Evolutionary conservation across 23 red algal genomes (phyloP).

Genomic region (Gracilaria vermiculophylla): DNA sequence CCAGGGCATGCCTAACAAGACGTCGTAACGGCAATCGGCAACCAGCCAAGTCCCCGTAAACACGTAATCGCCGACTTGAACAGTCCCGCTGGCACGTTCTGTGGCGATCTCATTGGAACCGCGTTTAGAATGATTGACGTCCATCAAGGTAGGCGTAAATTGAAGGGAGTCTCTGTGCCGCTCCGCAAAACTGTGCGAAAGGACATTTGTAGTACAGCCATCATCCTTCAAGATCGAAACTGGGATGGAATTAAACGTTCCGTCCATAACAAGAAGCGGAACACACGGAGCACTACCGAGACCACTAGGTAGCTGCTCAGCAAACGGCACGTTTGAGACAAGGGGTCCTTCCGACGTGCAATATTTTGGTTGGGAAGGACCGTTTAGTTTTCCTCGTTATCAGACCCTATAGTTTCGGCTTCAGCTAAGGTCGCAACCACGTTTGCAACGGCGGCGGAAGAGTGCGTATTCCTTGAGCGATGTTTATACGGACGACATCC

Average conservation of each 20-base stretch:
- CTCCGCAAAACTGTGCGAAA: no score
- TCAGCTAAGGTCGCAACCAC: neutral
- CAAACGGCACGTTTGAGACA: constrained; percentile 1
- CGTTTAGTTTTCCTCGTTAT: constrained; percentile 25
- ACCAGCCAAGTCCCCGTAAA: neutral
- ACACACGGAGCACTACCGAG: neutral
- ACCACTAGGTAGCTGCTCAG: neutral
- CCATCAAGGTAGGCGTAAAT: no score
- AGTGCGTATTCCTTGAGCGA: neutral
- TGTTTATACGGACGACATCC: constrained; percentile 35
- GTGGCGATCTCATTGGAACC: neutral
- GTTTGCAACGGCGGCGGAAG: neutral
- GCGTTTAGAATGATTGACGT: no score
- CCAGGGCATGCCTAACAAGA: neutral
- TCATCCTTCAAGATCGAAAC: constrained; percentile 7
- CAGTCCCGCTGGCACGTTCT: neutral
- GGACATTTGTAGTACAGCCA: constrained; percentile 32
- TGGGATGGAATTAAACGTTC: neutral
- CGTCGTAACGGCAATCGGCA: neutral
- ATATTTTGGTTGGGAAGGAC: neutral
- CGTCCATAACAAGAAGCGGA: neutral
- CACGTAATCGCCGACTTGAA: neutral
- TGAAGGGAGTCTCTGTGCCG: no score
- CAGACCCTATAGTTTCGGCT: constrained; percentile 11
- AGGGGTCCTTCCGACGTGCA: constrained; percentile 16